phyloP scores from a whole-genome alignment of 1,284 basidiomycete species.

The Meira nashicola region DNA sequence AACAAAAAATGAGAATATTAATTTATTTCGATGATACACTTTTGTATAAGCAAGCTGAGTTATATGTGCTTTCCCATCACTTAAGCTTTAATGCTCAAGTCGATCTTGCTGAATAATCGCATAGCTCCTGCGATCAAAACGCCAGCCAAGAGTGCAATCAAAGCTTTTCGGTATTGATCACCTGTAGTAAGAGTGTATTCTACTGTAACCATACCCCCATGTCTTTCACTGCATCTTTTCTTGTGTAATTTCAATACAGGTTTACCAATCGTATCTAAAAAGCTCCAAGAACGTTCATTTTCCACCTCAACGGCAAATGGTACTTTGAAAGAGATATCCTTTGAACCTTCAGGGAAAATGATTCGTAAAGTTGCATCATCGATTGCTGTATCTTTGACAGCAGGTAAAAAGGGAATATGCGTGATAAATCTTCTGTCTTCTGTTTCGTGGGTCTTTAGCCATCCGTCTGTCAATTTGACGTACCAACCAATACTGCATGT shows the following conservation, averaged over 20 bases:
- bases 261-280: slow-evolving; percentile 8
- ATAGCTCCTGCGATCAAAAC: no score
- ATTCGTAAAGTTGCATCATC: slow-evolving; percentile 74
- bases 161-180: slow-evolving; percentile 30
- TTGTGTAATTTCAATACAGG: slow-evolving; percentile 19
- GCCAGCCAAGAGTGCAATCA: background rate
- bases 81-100: no score
- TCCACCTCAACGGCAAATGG: slow-evolving; percentile 6
- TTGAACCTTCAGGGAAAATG: slow-evolving; percentile 84
- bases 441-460: slow-evolving; percentile 61
- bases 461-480: slow-evolving; percentile 56
- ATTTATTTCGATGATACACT: no score
- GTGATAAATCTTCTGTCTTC: slow-evolving; percentile 60
- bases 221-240: slow-evolving; percentile 25
- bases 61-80: no score
- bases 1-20: no score
- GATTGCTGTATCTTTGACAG: slow-evolving; percentile 73
- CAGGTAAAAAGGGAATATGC: slow-evolving; percentile 79
- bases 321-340: background rate
- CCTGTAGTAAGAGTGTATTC: slow-evolving; percentile 28
- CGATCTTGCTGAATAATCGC: no score
- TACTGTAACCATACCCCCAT: slow-evolving; percentile 26
- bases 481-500: slow-evolving; percentile 91
- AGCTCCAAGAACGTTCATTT: slow-evolving; percentile 1
- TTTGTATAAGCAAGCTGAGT: no score